Percentiles rank a stretch among this genome's conserved stretches.
Conservation (phyloP, 768 basidiomycete genomes). For the Rubroboletus satanas region DNA sequence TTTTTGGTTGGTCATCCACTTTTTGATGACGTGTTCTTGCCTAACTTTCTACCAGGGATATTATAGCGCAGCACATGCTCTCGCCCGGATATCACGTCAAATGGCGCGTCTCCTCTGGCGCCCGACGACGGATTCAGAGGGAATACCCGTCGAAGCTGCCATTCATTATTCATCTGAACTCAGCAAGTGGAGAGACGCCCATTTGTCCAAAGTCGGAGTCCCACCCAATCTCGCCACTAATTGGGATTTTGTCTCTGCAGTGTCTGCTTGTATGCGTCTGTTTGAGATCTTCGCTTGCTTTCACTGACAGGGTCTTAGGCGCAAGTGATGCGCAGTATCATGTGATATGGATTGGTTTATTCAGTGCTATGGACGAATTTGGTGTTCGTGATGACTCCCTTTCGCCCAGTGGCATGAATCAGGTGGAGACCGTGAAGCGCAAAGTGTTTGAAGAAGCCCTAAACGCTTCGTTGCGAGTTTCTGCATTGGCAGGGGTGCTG, state of each 20-base stretch:
- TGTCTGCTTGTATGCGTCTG: slow-evolving; percentile 50
- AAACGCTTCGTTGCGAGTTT: slow-evolving; percentile 81
- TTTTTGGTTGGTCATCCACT: slow-evolving; percentile 55
- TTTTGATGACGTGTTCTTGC: background rate
- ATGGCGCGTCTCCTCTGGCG: slow-evolving; percentile 81
- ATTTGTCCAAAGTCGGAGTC: slow-evolving; percentile 77
- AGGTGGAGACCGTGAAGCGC: slow-evolving; percentile 60
- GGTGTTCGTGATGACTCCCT: slow-evolving; percentile 62
- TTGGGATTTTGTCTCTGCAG: slow-evolving; percentile 88
- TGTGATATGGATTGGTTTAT: slow-evolving; percentile 85
- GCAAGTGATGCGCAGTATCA: slow-evolving; percentile 89
- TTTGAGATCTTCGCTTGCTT: background rate
- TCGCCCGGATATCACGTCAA: slow-evolving; percentile 79
- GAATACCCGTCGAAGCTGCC: slow-evolving; percentile 69
- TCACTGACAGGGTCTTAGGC: slow-evolving; percentile 35
- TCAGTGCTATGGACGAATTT: slow-evolving; percentile 79
- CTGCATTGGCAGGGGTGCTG: slow-evolving; percentile 83
- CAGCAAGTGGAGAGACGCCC: slow-evolving; percentile 69
- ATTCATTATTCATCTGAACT: slow-evolving; percentile 53
- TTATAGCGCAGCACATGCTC: slow-evolving; percentile 75
- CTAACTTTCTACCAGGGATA: slow-evolving; percentile 55
- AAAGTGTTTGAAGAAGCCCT: slow-evolving; percentile 79
- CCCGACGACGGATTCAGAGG: slow-evolving; percentile 70
- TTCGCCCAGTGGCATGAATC: slow-evolving; percentile 42
- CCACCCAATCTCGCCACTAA: slow-evolving; percentile 78